phyloP scores from a whole-genome alignment of 2,329 filamentous ascomycete genomes.

The Diaporthe velutina region DNA sequence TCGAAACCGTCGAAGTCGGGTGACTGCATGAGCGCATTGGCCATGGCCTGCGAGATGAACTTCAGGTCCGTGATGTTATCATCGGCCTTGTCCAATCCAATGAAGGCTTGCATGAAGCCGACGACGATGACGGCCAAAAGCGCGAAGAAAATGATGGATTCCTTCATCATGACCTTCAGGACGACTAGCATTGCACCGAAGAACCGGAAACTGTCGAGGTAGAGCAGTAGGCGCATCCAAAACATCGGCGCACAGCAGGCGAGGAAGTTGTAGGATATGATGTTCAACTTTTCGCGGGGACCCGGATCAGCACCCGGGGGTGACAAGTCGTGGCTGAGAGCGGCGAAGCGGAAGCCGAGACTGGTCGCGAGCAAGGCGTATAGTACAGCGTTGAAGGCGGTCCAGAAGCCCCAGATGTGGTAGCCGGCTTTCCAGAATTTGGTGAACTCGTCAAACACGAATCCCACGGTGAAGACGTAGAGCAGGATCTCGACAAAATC shows the following conservation, averaged over 20 bases:
- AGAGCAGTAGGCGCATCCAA: slow-evolving; percentile 92
- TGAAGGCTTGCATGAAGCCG: slow-evolving; percentile 92
- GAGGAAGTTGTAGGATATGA: slow-evolving; percentile 91
- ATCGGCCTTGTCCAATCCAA: slow-evolving; percentile 89
- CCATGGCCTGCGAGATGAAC: slow-evolving; percentile 86
- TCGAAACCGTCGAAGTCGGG: slow-evolving; percentile 93
- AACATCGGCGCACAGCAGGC: slow-evolving; percentile 97
- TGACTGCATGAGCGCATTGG: slow-evolving; percentile 90
- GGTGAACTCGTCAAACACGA: slow-evolving; percentile 85
- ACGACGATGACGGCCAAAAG: slow-evolving; percentile 86
- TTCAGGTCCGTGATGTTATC: slow-evolving; percentile 76
- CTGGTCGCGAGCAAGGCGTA: slow-evolving; percentile 85
- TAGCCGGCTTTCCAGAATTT: slow-evolving; percentile 97
- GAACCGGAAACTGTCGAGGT: slow-evolving; percentile 93
- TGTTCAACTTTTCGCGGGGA: slow-evolving; percentile 75
- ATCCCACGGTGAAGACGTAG: slow-evolving; percentile 92
- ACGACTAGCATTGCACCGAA: slow-evolving; percentile 99
- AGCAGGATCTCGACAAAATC: slow-evolving; percentile 87
- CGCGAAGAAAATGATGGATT: slow-evolving; percentile 96
- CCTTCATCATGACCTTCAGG: slow-evolving; percentile 94
- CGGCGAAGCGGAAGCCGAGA: slow-evolving; percentile 83
- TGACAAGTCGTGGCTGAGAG: slow-evolving; percentile 70
- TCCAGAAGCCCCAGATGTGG: slow-evolving; percentile 96
- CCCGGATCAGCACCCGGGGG: slow-evolving; percentile 51
- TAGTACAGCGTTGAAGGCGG: slow-evolving; percentile 88